Base-by-base conservation (phyloP, 495 filamentous ascomycete genomes). In the Elasticomyces elasticus region DNA sequence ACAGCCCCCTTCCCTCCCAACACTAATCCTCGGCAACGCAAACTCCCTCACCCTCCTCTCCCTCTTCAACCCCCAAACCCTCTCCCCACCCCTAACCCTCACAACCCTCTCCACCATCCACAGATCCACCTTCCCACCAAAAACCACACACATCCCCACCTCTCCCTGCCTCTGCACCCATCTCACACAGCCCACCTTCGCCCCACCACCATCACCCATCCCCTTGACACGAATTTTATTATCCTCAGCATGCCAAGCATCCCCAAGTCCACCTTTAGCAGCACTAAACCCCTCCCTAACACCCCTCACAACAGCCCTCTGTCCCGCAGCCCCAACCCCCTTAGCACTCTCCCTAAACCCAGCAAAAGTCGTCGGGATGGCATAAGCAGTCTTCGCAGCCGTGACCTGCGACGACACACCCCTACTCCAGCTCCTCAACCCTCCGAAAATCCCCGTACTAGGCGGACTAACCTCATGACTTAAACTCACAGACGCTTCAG, bases 281-380 rank as follows among this genome's bases (percentile, higher is more conserved):
- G 84, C 88, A 35, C 86, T 85, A 58, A 92, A 76, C 20, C 88
- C 92, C 67, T 87, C 84, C 60, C 84, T 87, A 30, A 94, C 79
- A 13, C 88, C 84, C 15, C 84, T 84, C 41, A 86, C 87, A 41
- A 95, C 80, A 7, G 82, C 85, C 58, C 87, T 89, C 7, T 85
- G 83, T 47, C 87, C 80, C 54, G 73, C 86, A 65, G 66, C 81
- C 60, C 69, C 83, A 31, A 64, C 80, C 60, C 78, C 79, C 12
- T 87, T 83, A 31, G 84, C 81, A 52, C 88, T 40, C 12, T 49
- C 40, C 1, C 44, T 20, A 24, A 61, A 52, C 17, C 58, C 58
- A 0, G 58, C 58, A 25, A 61, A 49, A 25, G 51, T 80, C 31
- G 77, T 76, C 17, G 80, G 69, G 42, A 72, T 11, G 12, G 45